Base-by-base conservation (phyloP, 345 rosid genomes). In the Arabis hirsuta region DNA sequence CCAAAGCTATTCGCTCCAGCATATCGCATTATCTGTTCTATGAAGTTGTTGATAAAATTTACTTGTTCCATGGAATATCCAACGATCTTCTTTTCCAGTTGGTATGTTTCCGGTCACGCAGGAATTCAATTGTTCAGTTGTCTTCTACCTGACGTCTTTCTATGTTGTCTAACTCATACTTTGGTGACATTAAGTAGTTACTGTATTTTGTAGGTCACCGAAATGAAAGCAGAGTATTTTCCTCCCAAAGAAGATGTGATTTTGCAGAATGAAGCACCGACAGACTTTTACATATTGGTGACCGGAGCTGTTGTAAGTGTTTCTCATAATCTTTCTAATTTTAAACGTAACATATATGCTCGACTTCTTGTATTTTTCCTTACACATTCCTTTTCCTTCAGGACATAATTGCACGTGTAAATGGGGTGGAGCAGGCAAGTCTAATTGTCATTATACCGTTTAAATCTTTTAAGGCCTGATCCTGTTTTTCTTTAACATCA, bases 161-260 rank as follows among this genome's bases (percentile, higher is more conserved):
- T 43, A 8, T 62, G 39, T n/a, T 24, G 24, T n/a, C n/a, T 13
- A 62, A 4, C 10, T 1, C 39, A 0, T 5, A 1, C 19, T 9
- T 13, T 27, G n/a, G n/a, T n/a, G n/a, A n/a, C n/a, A n/a, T n/a
- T n/a, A n/a, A n/a, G n/a, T n/a, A n/a, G 7, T 31, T 22, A 46
- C 13, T 55, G 26, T 22, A 36, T 36, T 50, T 12, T 36, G 57
- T 55, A 86, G 98, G 96, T 92, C 51, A 67, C 98, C 0, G 97
- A 90, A 74, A 90, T 88, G 98, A 93, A 88, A 52, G 89, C 96
- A 1, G 98, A 93, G 81, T 93, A 93, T 76, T 93, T 84, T 71
- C 88, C 98, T 75, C 98, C 98, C 1, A 88, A 80, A 81, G 98
- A 93, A 83, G 96, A 93, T 67, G 90, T 93, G 63, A 90, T 93